Base-by-base conservation (phyloP, 306 rosid genomes). In the Vigna hirtella region DNA sequence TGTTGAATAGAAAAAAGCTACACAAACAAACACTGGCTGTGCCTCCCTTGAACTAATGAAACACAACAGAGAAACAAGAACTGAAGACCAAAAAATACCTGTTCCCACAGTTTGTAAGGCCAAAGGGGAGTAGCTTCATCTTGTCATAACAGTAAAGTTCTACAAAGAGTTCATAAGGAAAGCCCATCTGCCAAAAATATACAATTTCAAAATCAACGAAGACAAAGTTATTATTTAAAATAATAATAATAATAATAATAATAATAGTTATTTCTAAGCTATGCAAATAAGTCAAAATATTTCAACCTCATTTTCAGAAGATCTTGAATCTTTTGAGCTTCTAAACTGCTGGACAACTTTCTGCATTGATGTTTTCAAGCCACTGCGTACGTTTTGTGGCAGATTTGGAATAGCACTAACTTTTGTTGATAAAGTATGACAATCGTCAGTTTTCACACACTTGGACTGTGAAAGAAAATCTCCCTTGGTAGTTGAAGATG, bases 61-160 rank as follows among this genome's bases (percentile, higher is more conserved):
- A 71, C 78, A 73, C 56, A 61, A 51, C 43, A 67, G 49, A 34
- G 63, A 71, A 43, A 73, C 36, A 47, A 66, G 52, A 65, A 77
- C 8, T 26, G 64, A 53, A 73, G 62, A 47, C 47, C n/a, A 68
- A 40, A 70, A 57, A 30, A 78, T 83, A 91, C 97, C 94, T 91
- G 89, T 91, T 91, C 62, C 97, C 97, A 78, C 90, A 88, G 80
- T 91, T 91, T 73, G 79, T 74, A 49, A 91, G 92, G 80, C 97
- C 97, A 79, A 91, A 91, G 50, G 94, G 94, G 50, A 55, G 77
- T 69, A 88, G 86, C 57, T 86, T 86, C 87, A 82, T 79, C 85
- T 82, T 86, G 84, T 91, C 84, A 80, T 67, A 64, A 67, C 89
- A 82, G 82, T 89, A 91, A 55, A 91, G 90, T 58, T 89, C 86